Evolutionary conservation across 345 rosid species (phyloP).

Genomic region (Eucalyptus decipiens): DNA sequence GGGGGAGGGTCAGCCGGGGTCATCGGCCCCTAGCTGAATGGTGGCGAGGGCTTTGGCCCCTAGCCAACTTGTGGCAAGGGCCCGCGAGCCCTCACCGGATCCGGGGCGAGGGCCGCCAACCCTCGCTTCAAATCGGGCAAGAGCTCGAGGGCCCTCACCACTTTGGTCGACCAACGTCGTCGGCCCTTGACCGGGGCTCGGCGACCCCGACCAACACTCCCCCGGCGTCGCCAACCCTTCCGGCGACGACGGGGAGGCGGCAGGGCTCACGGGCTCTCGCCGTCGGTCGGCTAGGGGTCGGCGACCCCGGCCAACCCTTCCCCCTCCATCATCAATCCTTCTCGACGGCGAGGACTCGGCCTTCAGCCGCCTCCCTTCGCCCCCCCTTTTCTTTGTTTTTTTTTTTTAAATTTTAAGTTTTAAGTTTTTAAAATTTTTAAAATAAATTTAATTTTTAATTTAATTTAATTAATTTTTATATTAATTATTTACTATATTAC

Average conservation of each 20-base stretch:
- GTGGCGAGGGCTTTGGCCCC: fast-evolving
- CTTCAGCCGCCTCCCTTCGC: no score
- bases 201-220: fast-evolving
- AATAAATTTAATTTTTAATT: no score
- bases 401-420: no score
- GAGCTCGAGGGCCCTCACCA: fast-evolving
- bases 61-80: fast-evolving
- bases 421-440: no score
- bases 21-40: fast-evolving
- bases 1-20: fast-evolving
- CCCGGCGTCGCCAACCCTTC: fast-evolving
- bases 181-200: fast-evolving
- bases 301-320: fast-evolving
- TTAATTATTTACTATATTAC: no score
- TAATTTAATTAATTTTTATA: no score
- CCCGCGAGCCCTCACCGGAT: fast-evolving
- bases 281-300: fast-evolving
- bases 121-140: fast-evolving
- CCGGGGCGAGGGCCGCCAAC: fast-evolving
- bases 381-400: no score
- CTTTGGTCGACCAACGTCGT: fast-evolving
- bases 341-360: fast-evolving
- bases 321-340: fast-evolving
- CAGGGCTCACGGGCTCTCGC: fast-evolving
- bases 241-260: fast-evolving